These are phyloP conservation scores for Colletotrichum graminicola DNA, from an alignment of 2,329 filamentous ascomycete species.

Conservation along the genomic window DNA sequence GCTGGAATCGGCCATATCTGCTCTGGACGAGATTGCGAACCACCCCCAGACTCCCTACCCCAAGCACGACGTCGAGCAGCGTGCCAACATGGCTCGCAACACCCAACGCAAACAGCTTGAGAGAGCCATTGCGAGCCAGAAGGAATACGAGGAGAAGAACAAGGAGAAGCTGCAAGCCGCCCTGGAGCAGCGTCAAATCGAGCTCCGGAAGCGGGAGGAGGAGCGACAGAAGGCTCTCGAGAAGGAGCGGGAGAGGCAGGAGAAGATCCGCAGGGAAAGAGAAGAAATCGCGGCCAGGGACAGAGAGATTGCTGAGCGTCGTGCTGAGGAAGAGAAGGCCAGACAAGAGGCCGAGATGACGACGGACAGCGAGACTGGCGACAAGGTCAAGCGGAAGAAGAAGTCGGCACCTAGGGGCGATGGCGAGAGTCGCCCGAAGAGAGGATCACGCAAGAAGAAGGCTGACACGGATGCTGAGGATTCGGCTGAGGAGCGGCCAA, in stretches of 20 bases:
- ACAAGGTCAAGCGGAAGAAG: constrained; percentile 84
- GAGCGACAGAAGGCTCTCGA: constrained; percentile 76
- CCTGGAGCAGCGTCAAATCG: constrained; percentile 82
- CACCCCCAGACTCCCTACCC: constrained; percentile 85
- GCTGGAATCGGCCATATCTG: constrained; percentile 86
- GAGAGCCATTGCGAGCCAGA: constrained; percentile 84
- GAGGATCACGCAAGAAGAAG: constrained; percentile 73
- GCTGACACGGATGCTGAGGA: constrained; percentile 58
- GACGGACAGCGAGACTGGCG: constrained; percentile 84
- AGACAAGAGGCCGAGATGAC: constrained; percentile 83
- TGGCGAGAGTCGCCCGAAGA: constrained; percentile 51
- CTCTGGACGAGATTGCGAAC: constrained; percentile 72
- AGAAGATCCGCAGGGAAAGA: constrained; percentile 88
- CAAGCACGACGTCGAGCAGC: constrained; percentile 89
- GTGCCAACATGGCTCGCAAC: constrained; percentile 96
- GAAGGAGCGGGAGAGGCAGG: constrained; percentile 78
- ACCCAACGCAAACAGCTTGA: constrained; percentile 94
- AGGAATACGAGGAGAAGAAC: constrained; percentile 93
- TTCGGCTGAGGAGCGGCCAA: constrained; percentile 63
- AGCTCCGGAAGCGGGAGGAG: constrained; percentile 83
- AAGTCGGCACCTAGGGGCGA: constrained; percentile 56
- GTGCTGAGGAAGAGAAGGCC: constrained; percentile 76
- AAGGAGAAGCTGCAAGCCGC: constrained; percentile 88
- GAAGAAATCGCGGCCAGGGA: constrained; percentile 83
- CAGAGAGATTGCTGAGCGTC: constrained; percentile 76